Evolutionary conservation across 345 rosid genomes (phyloP).

Genomic region (sweet orange (Citrus sinensis)): DNA sequence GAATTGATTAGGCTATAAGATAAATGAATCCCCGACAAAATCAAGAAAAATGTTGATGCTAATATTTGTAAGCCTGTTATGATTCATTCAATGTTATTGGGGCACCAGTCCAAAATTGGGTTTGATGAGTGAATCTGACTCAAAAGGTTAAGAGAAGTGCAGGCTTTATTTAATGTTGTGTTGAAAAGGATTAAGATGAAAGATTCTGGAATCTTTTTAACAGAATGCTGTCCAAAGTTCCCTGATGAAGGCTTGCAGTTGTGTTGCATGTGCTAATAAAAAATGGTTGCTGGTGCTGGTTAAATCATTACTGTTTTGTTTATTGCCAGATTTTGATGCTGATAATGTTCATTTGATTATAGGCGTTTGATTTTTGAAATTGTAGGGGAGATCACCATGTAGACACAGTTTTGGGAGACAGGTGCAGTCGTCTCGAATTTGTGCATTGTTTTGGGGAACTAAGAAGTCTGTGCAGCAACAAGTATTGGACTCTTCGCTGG

Average conservation of each 20-base stretch:
- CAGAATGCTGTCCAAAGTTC: background rate
- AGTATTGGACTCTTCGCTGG: slow-evolving; percentile 44
- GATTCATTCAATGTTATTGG: background rate
- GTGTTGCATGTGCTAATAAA: background rate
- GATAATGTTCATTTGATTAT: background rate
- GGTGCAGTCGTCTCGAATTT: slow-evolving; percentile 26
- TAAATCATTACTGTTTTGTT: background rate
- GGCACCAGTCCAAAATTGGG: background rate
- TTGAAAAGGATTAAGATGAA: background rate
- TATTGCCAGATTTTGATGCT: background rate
- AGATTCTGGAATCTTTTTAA: background rate
- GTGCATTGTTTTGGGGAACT: slow-evolving; percentile 77
- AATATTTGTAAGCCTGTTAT: background rate
- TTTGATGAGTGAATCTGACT: background rate
- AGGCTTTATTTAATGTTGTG: background rate
- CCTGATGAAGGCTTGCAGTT: background rate
- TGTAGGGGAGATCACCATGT: slow-evolving; percentile 43
- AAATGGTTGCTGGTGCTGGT: background rate
- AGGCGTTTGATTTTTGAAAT: background rate
- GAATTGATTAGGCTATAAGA: background rate
- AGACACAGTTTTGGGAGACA: slow-evolving; percentile 21
- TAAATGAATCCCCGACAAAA: background rate
- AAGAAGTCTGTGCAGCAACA: slow-evolving; percentile 47
- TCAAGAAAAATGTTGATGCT: background rate
- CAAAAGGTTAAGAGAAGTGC: background rate